Evolutionary conservation across 768 basidiomycete species (phyloP).

Genomic region (Guyanaporus albipodus): DNA sequence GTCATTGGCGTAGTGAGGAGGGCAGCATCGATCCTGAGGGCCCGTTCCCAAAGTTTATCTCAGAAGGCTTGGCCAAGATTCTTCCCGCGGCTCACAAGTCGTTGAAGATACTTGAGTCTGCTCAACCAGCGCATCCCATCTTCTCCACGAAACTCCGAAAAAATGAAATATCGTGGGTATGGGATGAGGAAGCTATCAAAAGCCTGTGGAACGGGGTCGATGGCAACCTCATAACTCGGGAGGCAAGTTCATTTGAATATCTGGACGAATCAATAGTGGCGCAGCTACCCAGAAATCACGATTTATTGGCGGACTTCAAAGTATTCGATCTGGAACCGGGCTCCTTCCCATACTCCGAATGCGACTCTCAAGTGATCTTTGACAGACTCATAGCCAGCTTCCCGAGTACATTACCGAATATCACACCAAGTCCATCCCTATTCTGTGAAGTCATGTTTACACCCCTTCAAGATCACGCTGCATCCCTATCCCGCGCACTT

Average conservation of each 20-base stretch:
- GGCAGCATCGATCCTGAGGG: constrained; percentile 38
- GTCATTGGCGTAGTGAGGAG: constrained; percentile 38
- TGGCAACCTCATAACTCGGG: not conserved
- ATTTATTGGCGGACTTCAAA: constrained; percentile 44
- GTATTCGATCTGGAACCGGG: constrained; percentile 71
- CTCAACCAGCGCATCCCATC: constrained; percentile 61
- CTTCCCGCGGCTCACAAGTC: constrained; percentile 69
- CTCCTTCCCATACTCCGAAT: constrained; percentile 24
- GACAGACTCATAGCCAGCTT: constrained; percentile 52
- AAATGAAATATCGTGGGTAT: constrained; percentile 48
- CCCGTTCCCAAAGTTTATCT: constrained; percentile 64
- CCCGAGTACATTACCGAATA: constrained; percentile 53
- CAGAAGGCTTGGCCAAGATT: constrained; percentile 43
- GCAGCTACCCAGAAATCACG: constrained; percentile 14
- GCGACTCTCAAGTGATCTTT: constrained; percentile 28
- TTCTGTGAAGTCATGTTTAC: constrained; percentile 60
- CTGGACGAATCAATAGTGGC: constrained; percentile 1
- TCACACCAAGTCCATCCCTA: constrained; percentile 60
- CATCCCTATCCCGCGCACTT: constrained; percentile 61
- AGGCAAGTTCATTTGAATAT: not conserved
- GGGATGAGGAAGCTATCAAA: constrained; percentile 27
- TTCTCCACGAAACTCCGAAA: constrained; percentile 34
- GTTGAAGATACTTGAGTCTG: constrained; percentile 56
- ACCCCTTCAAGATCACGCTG: constrained; percentile 59
- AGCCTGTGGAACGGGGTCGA: constrained; percentile 6